Base-by-base conservation (phyloP, 2,329 filamentous ascomycete genomes). In the Talaromyces piceae region DNA sequence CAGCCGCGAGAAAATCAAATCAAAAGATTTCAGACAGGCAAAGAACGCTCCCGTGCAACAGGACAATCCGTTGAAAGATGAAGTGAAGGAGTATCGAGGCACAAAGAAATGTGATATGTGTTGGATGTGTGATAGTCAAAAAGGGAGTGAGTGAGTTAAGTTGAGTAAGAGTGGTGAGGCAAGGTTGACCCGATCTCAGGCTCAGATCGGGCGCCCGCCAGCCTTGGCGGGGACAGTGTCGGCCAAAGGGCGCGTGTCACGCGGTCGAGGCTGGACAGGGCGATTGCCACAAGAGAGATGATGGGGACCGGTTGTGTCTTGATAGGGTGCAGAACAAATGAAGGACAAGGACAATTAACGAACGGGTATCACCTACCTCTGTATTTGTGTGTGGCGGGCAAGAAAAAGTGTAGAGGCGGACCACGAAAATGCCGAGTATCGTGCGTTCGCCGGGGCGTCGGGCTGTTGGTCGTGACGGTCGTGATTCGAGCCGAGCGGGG, bases 191-290 rank as follows among this genome's bases (percentile, higher is more conserved):
- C 28, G 25, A 30, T 33, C n/a, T 33, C 26, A 49, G 47, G 39
- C 46, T 52, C 25, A 27, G 41, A 18, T 39, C 41, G 27, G 33
- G 30, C 41, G 26, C 33, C 47, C 46, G 51, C n/a, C n/a, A n/a
- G n/a, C 46, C 41, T 53, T 53, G 31, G 45, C 31, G 23, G 28
- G 41, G 31, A 33, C 28, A 23, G 23, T n/a, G 33, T 30, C 25
- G 16, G 39, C 45, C 30, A 33, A 23, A 39, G 20, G 45, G 47
- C 46, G 46, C 51, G 51, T 41, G 51, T 53, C 51, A 53, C 51
- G 51, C 46, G 51, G 51, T 25, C 28, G 47, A n/a, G 50, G 11
- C 50, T 49, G 45, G 50, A 16, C 45, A 37, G 39, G 12, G n/a
- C 4, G 31, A 11, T 13, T 18, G 28, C 12, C 27, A 8, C 16